A percentile compares a stretch with the other conserved stretches of the same genome.
Conservation (phyloP, 2,329 filamentous ascomycete genomes). For the Fusarium chlamydosporum region DNA sequence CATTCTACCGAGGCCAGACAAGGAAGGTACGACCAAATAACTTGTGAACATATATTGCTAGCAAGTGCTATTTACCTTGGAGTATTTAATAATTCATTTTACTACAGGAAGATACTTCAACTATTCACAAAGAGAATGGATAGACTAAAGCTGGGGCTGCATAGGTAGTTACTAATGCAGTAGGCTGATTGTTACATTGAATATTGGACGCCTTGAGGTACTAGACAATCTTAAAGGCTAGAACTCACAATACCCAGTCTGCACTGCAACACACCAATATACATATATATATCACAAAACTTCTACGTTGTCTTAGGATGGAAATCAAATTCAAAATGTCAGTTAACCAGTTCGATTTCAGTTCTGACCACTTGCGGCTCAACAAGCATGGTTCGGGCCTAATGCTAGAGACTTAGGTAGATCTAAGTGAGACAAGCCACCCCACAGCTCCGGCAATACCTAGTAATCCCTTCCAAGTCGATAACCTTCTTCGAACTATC, state of each 20-base stretch:
- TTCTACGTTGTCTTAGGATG: not conserved
- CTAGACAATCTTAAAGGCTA: no score
- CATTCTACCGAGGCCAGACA: not conserved
- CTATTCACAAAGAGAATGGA: no score
- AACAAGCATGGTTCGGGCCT: not conserved
- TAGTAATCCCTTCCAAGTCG: not conserved
- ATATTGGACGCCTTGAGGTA: no score
- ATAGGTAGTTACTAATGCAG: no score
- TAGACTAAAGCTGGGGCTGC: no score
- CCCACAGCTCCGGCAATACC: conserved; percentile 15
- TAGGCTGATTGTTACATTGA: no score
- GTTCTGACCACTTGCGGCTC: not conserved
- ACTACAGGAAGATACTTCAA: no score
- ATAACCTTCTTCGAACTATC: not conserved
- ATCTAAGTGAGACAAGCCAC: conserved; percentile 1
- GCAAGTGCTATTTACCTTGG: no score
- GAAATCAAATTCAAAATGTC: not conserved
- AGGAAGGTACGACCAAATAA: conserved; percentile 11
- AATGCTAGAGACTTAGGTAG: not conserved
- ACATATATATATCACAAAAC: not conserved
- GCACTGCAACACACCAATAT: no score
- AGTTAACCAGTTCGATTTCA: not conserved
- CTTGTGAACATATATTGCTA: not conserved
- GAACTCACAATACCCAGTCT: no score
- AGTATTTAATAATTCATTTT: no score